These are phyloP conservation scores for Paulownia fortunei DNA, from an alignment of 257 asterid genomes.

Conservation along the genomic window DNA sequence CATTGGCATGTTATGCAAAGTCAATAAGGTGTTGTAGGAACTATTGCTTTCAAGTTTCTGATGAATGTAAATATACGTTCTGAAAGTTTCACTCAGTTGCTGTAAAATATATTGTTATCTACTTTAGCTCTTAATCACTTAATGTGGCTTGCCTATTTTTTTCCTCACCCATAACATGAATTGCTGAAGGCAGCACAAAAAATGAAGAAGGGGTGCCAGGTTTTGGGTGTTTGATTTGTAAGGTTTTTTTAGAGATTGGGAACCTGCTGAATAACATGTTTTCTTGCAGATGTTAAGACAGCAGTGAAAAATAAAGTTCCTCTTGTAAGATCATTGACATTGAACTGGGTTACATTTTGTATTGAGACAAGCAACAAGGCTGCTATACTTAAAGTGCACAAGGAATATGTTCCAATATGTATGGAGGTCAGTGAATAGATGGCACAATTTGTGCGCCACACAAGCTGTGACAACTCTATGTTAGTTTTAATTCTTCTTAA, in stretches of 20 bases:
- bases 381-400: slow-evolving; percentile 82
- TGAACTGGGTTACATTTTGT: slow-evolving; percentile 96
- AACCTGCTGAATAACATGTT: slow-evolving; percentile 25
- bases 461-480: neutral
- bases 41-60: slow-evolving; percentile 24
- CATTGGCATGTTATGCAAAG: neutral
- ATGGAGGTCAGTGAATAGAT: slow-evolving; percentile 84
- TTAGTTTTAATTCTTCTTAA: neutral
- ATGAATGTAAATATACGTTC: neutral
- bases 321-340: slow-evolving; percentile 87
- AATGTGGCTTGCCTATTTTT: neutral
- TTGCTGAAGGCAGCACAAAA: neutral
- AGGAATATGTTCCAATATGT: slow-evolving; percentile 96
- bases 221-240: slow-evolving; percentile 22
- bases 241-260: neutral
- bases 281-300: slow-evolving; percentile 85
- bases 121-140: neutral
- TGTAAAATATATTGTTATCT: neutral
- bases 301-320: slow-evolving; percentile 98
- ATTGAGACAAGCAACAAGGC: slow-evolving; percentile 94
- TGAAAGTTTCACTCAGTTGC: neutral
- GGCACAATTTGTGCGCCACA: slow-evolving; percentile 18
- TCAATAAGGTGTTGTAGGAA: neutral
- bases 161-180: neutral
- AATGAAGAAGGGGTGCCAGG: neutral